Evolutionary conservation across 2,329 filamentous ascomycete genomes (phyloP), one percentile per base, ranked within the genome.

Genomic region (Didymella glomerata): DNA sequence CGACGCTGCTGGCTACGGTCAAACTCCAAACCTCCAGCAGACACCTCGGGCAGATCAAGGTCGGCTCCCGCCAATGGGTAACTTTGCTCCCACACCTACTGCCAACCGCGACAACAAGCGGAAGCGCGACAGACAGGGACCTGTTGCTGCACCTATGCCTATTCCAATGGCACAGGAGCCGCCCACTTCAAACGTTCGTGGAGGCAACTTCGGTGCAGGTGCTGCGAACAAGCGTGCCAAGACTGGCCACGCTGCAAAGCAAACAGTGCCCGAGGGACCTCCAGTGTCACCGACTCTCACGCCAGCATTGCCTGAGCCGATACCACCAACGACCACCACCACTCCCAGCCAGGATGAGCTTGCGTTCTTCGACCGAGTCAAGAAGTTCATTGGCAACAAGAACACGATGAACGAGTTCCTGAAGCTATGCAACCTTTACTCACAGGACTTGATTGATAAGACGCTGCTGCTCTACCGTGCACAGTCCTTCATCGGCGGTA

Each of bases 351-450:
- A 88, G 53, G 94, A 98, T 57, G 94, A 98, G 73, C 84, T 98
- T 51, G 88, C 88, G 2, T 98, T 98, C 79, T 99, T 99, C 69
- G 95, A 99, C 62, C 89, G 93, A 8, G 93, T 95, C 18, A 98
- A 97, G 84, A 99, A 99, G 78, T 94, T 90, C 71, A 92, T 99
- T 57, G 89, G 90, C 61, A 98, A 98, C 77, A 91, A 96, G 76
- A 90, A 92, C 55, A 90, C 90, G 2, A 96, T 96, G 85, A 93
- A 91, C 69, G 95, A 99, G 76, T 99, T 99, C 77, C 80, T 99
- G 64, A 99, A 99, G 81, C 86, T 99, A 11, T 95, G 94, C 82
- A 99, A 98, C 68, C 84, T 99, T 28, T 99, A 92, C 80, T 95
- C 91, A 22, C 91, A 96, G 69, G 93, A 96, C 67, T 85, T 99